Base-by-base conservation (phyloP, 2,329 filamentous ascomycete species). In the Penicillium sp. region DNA sequence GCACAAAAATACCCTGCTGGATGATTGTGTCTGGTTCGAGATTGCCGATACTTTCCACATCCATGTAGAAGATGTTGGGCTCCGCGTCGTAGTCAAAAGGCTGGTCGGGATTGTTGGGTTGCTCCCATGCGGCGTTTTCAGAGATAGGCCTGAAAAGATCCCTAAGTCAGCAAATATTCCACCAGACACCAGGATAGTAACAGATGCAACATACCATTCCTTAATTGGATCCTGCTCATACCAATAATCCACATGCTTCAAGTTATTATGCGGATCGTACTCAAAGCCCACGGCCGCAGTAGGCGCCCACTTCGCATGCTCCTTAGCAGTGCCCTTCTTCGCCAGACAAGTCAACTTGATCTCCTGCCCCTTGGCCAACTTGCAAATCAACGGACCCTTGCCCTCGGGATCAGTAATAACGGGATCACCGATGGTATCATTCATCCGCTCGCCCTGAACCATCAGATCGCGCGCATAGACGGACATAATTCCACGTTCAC, bases 281-380 rank as follows among this genome's bases (percentile, higher is more conserved):
- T 99, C 95, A 75, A 99, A 99, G 26, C 92, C 93, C 43, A 99
- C 89, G 3, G 95, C 95, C 43, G 93, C 86, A 38, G 91, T 94
- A 1, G 95, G 93, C 71, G 92, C 91, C 95, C 95, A 99, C 79
- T 99, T 99, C 10, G 95, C 92, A 78, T 99, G 95, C 77, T 99
- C 95, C 83, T 99, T 99, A 40, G 94, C 93, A 66, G 98, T 98
- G 1, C 95, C 95, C 84, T 98, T 98, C 84, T 97, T 97, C 54
- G 94, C 95, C 67, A 97, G 90, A 75, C 94, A 98, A 63, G 87
- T 91, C 73, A 99, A 86, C 76, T 92, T 89, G 62, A 99, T 81
- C 78, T 97, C 93, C 79, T 99, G 95, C 2, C 90, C 92, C 73
- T 89, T 90, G 60, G 94, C 85, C 73, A 99, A 81, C 83, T 98